Percentiles rank a stretch among this genome's conserved stretches.
These are phyloP conservation scores for Aeschynomene evenia DNA, from an alignment of 306 rosid species.

Conservation along the genomic window DNA sequence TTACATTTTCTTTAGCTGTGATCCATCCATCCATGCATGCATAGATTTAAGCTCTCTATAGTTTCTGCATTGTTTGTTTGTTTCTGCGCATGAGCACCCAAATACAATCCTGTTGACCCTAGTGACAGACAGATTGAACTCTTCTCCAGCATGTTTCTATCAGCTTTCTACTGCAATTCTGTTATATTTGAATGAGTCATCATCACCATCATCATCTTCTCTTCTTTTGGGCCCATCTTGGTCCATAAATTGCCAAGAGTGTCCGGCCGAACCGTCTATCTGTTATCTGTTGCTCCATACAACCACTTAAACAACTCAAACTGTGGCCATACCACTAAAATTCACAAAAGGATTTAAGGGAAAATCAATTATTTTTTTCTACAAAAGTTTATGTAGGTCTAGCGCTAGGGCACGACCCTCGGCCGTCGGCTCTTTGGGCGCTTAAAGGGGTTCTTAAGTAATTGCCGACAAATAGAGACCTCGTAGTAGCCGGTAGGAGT, in stretches of 20 bases:
- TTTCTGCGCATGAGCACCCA: neutral
- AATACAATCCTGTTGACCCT: neutral
- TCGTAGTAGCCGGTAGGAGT: too few species aligned
- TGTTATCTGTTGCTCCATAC: slow-evolving; percentile 62
- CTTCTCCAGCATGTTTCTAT: slow-evolving; percentile 18
- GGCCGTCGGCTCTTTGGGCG: too few species aligned
- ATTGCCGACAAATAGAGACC: too few species aligned
- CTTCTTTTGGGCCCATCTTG: slow-evolving; percentile 88
- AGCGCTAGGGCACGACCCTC: too few species aligned
- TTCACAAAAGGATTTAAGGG: too few species aligned
- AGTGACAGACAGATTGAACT: slow-evolving; percentile 20
- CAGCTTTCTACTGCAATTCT: slow-evolving; percentile 36
- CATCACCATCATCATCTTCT: too few species aligned
- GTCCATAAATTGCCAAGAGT: slow-evolving; percentile 85
- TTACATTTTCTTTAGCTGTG: neutral
- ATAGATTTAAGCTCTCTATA: neutral
- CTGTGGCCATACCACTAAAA: neutral
- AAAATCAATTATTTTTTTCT: too few species aligned
- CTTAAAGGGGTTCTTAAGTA: too few species aligned
- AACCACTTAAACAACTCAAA: slow-evolving; percentile 25
- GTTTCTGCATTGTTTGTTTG: neutral
- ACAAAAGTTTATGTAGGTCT: too few species aligned
- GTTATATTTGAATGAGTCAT: slow-evolving; percentile 17
- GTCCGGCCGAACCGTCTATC: slow-evolving; percentile 89
- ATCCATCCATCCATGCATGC: neutral